Evolutionary conservation across 495 filamentous ascomycete genomes (phyloP).

Genomic region (Podospora pseudocomata): DNA sequence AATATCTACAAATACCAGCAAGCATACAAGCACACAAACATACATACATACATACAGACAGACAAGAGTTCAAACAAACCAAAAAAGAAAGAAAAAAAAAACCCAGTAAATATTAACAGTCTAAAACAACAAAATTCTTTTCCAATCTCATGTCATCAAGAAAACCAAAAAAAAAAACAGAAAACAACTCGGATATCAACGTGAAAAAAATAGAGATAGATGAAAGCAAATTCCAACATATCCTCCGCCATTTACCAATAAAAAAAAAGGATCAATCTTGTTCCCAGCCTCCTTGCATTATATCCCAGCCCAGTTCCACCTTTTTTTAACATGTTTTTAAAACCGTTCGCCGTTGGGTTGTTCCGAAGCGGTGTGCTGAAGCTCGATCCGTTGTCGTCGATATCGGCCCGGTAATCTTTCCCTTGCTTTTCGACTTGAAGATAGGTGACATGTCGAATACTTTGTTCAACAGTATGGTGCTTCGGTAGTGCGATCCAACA

Average conservation of each 20-base stretch:
- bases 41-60: not conserved
- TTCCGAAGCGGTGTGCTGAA: not conserved
- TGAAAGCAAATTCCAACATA: not conserved
- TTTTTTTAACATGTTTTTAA: not conserved
- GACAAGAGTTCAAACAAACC: not conserved
- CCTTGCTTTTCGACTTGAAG: not conserved
- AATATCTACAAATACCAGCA: not conserved
- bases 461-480: too few species aligned
- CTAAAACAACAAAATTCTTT: not conserved
- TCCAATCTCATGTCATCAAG: slow-evolving; percentile 15
- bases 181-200: not conserved
- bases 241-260: not conserved
- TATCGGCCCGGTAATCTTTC: not conserved
- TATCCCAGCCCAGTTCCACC: not conserved
- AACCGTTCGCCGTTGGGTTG: not conserved
- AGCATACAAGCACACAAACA: not conserved
- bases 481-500: too few species aligned
- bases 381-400: not conserved
- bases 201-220: not conserved
- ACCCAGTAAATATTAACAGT: not conserved
- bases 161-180: slow-evolving; percentile 21
- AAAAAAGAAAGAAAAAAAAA: not conserved
- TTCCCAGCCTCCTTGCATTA: not conserved
- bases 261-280: not conserved
- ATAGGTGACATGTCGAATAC: too few species aligned